These are phyloP conservation scores for Ustilago sp. DNA, from an alignment of 1,284 basidiomycete genomes.

Conservation along the genomic window DNA sequence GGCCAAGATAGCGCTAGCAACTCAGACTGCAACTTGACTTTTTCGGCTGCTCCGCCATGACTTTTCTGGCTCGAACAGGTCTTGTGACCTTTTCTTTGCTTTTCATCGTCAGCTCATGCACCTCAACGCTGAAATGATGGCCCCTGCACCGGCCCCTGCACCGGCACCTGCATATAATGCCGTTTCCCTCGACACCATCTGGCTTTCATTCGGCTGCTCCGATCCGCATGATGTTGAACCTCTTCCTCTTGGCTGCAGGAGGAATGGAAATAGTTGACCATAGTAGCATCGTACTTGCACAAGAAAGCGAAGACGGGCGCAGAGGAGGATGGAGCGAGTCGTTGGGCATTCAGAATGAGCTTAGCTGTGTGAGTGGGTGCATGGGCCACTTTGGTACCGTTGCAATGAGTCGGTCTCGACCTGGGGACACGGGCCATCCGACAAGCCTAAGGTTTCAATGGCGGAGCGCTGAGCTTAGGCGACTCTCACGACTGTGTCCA, in stretches of 20 bases:
- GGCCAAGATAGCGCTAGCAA: neutral
- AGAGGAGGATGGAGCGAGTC: neutral
- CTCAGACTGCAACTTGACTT: neutral
- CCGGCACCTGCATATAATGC: constrained; percentile 12
- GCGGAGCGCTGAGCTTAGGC: neutral
- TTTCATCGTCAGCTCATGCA: constrained; percentile 1
- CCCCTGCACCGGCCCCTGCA: constrained; percentile 43
- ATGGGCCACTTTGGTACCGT: constrained; percentile 5
- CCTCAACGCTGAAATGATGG: constrained; percentile 18
- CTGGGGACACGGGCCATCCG: constrained; percentile 3
- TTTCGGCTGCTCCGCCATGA: neutral
- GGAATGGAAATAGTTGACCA: neutral
- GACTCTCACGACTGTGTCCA: constrained; percentile 1
- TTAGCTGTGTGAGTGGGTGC: neutral
- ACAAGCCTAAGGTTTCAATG: neutral
- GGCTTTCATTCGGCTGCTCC: neutral
- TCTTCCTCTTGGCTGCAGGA: neutral
- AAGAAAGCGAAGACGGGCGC: neutral
- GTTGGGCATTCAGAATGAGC: neutral
- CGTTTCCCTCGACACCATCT: constrained; percentile 5
- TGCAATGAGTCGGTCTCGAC: neutral
- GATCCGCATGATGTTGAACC: neutral
- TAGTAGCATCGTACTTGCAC: too few species aligned
- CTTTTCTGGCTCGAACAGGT: constrained; percentile 12
- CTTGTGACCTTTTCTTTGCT: constrained; percentile 33